These are phyloP conservation scores for Volvariella volvacea DNA, from an alignment of 1,284 basidiomycete species.

Conservation along the genomic window DNA sequence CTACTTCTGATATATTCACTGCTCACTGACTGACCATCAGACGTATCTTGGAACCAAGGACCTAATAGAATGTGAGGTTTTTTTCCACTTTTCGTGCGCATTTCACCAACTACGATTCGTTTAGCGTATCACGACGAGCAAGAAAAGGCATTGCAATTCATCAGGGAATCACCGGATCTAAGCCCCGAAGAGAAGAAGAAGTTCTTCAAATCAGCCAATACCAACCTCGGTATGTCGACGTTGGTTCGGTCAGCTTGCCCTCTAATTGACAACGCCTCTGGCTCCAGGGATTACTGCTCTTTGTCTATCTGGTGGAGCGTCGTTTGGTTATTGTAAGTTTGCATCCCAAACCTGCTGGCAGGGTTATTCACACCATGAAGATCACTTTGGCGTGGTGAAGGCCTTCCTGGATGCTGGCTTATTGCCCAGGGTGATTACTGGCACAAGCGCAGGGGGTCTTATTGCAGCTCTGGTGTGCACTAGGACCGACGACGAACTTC, in stretches of 20 bases:
- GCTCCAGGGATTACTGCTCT: slow-evolving; percentile 60
- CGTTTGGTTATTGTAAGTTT: slow-evolving; percentile 83
- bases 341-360: background rate
- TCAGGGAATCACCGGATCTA: slow-evolving; percentile 69
- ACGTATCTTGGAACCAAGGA: slow-evolving; percentile 88
- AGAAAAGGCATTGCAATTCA: slow-evolving; percentile 64
- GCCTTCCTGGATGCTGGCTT: slow-evolving; percentile 87
- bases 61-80: slow-evolving; percentile 67
- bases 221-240: slow-evolving; percentile 67
- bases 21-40: slow-evolving; percentile 27
- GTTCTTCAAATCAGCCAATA: slow-evolving; percentile 88
- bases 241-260: background rate
- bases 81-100: background rate
- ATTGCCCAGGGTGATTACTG: slow-evolving; percentile 85
- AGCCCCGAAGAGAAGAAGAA: slow-evolving; percentile 84
- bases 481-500: slow-evolving; percentile 85
- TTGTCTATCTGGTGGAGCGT: slow-evolving; percentile 91
- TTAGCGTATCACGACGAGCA: slow-evolving; percentile 80
- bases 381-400: slow-evolving; percentile 88
- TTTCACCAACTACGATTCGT: slow-evolving; percentile 6
- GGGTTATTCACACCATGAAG: slow-evolving; percentile 25
- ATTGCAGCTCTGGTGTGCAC: slow-evolving; percentile 85
- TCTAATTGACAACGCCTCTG: background rate
- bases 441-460: slow-evolving; percentile 90
- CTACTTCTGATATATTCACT: slow-evolving; percentile 8